Evolutionary conservation across 1,139 yeast genomes (phyloP), one percentile per base, ranked within the genome.

Genomic region (Pichia sp.): DNA sequence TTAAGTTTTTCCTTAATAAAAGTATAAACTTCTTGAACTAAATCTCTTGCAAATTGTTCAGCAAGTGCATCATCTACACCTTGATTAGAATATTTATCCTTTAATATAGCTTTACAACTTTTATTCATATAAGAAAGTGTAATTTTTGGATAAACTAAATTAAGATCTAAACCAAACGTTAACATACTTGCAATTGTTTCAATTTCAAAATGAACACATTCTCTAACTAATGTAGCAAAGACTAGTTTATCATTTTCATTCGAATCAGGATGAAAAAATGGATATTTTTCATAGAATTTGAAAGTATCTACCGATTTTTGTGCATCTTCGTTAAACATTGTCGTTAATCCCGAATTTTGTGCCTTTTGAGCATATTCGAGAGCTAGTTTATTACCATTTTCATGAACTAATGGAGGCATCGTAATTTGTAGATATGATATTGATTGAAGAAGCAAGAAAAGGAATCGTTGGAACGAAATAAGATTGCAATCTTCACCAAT

Each of bases 191-290:
- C 52, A n/a, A 52, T 33, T 1, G 60, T 57, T 31, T 57, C 60
- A 25, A 57, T 48, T 46, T 57, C 60, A 42, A 57, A 57, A 36
- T 57, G 60, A 18, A 55, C 50, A 46, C 58, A 55, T 46, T 55
- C 55, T 49, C 58, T 50, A 7, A 53, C 47, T n/a, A 57, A 46
- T 18, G 56, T 51, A 29, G 57, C 60, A 44, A 48, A 57, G 22
- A 48, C 46, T 18, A 53, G 47, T 6, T 34, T 46, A 44, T 56
- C 57, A 18, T 47, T 44, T 10, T 47, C 41, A n/a, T 42, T 48
- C 3, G 46, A 41, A 16, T 47, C 53, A 29, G 59, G 59, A 34
- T 55, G 46, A 28, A 55, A 47, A 43, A 52, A 57, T 3, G 48
- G 7, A 36, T 50, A 55, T 22, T 51, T 47, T 31, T 50, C 48